Evolutionary conservation across 2,329 filamentous ascomycete genomes (phyloP).

Genomic region (Simplicillium aogashimaense): DNA sequence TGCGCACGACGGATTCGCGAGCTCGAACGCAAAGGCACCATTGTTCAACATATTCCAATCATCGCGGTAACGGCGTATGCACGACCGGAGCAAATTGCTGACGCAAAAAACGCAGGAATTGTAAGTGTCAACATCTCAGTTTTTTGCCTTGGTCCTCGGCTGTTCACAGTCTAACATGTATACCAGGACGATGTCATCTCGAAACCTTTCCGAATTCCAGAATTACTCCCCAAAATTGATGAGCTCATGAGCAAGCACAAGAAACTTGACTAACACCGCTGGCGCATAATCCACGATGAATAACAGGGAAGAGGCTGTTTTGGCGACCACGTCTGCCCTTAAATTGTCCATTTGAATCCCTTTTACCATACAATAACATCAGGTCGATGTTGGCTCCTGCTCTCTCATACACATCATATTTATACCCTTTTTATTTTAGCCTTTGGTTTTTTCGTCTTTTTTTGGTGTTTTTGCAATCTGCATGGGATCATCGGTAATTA

Average conservation of each 20-base stretch:
- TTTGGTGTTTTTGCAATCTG: neutral
- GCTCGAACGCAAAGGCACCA: constrained; percentile 51
- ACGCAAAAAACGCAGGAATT: constrained; percentile 63
- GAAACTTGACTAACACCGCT: neutral
- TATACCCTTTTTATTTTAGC: neutral
- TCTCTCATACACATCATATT: neutral
- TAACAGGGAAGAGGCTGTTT: too few relatives aligned
- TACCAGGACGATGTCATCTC: constrained; percentile 61
- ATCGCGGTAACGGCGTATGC: constrained; percentile 81
- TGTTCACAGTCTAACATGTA: neutral
- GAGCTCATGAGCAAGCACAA: constrained; percentile 37
- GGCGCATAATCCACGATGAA: too few relatives aligned
- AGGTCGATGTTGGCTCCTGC: too few relatives aligned
- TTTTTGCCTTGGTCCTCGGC: too few relatives aligned
- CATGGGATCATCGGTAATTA: neutral
- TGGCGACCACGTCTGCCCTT: too few relatives aligned
- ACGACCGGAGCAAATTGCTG: constrained; percentile 61
- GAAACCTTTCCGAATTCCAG: constrained; percentile 70
- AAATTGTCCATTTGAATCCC: too few relatives aligned
- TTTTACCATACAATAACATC: too few relatives aligned
- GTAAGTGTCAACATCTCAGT: constrained; percentile 32
- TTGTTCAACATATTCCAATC: constrained; percentile 60
- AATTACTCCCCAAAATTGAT: constrained; percentile 58
- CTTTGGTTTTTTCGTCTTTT: neutral
- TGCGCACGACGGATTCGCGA: constrained; percentile 61